Evolutionary conservation across 1,284 basidiomycete species (phyloP), one percentile per base, ranked within the genome.

Genomic region (Phylloporus sp.): DNA sequence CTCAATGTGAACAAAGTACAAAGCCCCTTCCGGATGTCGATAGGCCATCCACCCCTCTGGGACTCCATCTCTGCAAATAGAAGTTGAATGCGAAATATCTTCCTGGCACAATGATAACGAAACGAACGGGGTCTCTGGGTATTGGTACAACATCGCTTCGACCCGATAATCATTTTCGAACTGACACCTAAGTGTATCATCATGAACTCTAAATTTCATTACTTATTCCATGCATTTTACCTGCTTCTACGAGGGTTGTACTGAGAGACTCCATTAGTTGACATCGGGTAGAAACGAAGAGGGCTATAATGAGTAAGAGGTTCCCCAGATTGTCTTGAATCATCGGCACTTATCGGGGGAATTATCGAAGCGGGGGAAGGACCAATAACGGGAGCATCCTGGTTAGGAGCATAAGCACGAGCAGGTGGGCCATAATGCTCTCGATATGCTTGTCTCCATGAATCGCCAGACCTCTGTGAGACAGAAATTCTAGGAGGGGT

Each of bases 1-100:
- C 6, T 68, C 40, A 12, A 24, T 24, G 46, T 78, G 69, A 44
- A 77, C 60, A 22, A 66, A 76, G 47, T 77, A 76, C 8, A 68
- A 69, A 44, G 61, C 75, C 18, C 74, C 74, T 52, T 76, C 74
- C 29, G 74, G 74, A 22, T 76, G 74, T 7, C 63, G 62, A 42
- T 58, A 60, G 2, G 72, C 67, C n/a, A 2, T 44, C 74, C 74
- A 78, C 1, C 71, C 77, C 3, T 40, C 20, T 0, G 71, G 74
- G 4, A 62, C 26, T 0, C 31, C 46, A 8, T 32, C 52, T 24
- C 74, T 75, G 37, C 26, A 54, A 64, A 58, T 0, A 7, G 1
- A 49, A 52, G 22, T 51, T 51, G 51, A 28, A 40, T 44, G 24
- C 1, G 8, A 46, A 6, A 32, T 39, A 37, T 15, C 56, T 17